Conservation (phyloP, 768 basidiomycete genomes). For the Lyophyllum semitale region DNA sequence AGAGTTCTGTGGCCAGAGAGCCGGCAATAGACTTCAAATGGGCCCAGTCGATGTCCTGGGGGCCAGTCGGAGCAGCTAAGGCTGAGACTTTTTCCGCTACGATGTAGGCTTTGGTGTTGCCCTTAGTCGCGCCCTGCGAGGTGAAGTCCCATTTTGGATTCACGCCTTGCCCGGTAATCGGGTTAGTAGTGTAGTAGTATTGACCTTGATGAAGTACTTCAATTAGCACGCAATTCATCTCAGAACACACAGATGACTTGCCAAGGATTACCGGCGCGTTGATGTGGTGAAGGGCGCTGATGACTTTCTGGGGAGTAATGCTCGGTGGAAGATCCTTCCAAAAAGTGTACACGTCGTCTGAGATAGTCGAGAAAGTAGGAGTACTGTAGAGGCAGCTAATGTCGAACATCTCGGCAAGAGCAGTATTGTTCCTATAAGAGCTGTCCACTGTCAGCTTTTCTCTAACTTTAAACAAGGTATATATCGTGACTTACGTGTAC, state of each 20-base stretch:
- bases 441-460: not conserved
- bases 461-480: not conserved
- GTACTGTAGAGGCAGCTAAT: slow-evolving; percentile 45
- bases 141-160: slow-evolving; percentile 63
- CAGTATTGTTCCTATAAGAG: slow-evolving; percentile 41
- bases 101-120: slow-evolving; percentile 47
- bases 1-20: slow-evolving; percentile 48
- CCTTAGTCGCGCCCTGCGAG: slow-evolving; percentile 35
- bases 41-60: slow-evolving; percentile 57
- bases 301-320: slow-evolving; percentile 9
- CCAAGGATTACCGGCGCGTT: slow-evolving; percentile 25
- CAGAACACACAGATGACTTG: not conserved
- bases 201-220: slow-evolving; percentile 30
- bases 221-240: not conserved
- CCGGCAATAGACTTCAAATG: slow-evolving; percentile 49
- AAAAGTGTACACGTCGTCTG: slow-evolving; percentile 26
- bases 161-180: slow-evolving; percentile 38
- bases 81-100: slow-evolving; percentile 43
- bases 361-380: slow-evolving; percentile 24
- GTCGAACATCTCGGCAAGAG: slow-evolving; percentile 56
- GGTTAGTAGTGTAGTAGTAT: slow-evolving; percentile 59
- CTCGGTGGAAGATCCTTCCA: slow-evolving; percentile 25
- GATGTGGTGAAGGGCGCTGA: slow-evolving; percentile 9
- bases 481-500: slow-evolving; percentile 38
- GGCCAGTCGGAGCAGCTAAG: slow-evolving; percentile 41